Conservation (phyloP, 345 rosid species). For the Luvunga scandens region DNA sequence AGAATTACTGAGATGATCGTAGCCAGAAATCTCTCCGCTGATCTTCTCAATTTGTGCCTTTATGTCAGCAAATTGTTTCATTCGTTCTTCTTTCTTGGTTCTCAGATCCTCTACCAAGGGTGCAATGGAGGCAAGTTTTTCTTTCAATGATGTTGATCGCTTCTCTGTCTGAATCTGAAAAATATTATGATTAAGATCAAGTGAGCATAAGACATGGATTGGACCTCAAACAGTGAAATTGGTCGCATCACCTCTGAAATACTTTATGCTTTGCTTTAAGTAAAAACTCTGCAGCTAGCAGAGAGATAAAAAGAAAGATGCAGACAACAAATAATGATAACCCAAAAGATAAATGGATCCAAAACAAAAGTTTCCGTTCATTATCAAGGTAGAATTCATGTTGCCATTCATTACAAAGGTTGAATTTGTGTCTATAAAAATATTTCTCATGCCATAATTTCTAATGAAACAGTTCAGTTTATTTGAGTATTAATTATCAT, state of each 20-base stretch:
- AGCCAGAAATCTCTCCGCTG: conserved; percentile 77
- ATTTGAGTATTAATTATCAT: neutral
- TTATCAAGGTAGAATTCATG: neutral
- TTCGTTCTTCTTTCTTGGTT: conserved; percentile 72
- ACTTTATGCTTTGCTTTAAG: neutral
- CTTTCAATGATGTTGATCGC: conserved; percentile 59
- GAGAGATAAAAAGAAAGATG: neutral
- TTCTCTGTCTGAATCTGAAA: conserved; percentile 57
- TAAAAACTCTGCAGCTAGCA: neutral
- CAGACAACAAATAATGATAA: neutral
- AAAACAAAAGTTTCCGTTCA: too few relatives aligned
- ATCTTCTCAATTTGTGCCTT: conserved; percentile 80
- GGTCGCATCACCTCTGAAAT: neutral
- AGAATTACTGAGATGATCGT: conserved; percentile 36
- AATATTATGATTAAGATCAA: neutral
- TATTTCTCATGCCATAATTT: neutral
- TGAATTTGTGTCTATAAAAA: neutral
- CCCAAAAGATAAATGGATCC: neutral
- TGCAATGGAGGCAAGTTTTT: conserved; percentile 68
- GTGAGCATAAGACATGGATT: neutral
- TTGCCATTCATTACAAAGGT: neutral
- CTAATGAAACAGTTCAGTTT: neutral
- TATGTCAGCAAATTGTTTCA: conserved; percentile 71
- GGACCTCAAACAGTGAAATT: neutral
- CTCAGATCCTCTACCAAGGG: conserved; percentile 80